Percentiles rank a stretch among this genome's conserved stretches.
Evolutionary conservation across 805 yeast species (phyloP).

Genomic region (Scheffersomyces coipomensis): DNA sequence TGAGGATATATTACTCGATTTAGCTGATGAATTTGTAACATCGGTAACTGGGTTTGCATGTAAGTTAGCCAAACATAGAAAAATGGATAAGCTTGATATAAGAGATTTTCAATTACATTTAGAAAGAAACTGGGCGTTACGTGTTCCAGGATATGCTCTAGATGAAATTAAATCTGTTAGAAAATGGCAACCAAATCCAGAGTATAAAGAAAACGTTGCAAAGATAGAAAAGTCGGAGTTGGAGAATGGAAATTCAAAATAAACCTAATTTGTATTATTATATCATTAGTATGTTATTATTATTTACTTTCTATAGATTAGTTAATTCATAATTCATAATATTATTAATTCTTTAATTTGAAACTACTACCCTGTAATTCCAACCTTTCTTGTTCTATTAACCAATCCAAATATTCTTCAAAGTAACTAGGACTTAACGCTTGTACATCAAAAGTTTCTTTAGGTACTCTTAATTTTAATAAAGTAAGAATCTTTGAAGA

Average conservation of each 20-base stretch:
- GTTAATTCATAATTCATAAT: neutral
- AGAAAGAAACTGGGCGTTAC: conserved; percentile 91
- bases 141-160: conserved; percentile 88
- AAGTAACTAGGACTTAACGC: conserved; percentile 39
- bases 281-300: neutral
- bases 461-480: conserved; percentile 54
- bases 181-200: conserved; percentile 64
- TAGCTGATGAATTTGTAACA: conserved; percentile 93
- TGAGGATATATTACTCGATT: conserved; percentile 83
- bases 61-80: conserved; percentile 90
- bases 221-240: conserved; percentile 4
- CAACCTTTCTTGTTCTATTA: conserved; percentile 45
- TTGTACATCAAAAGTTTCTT: conserved; percentile 37
- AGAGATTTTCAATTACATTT: conserved; percentile 88
- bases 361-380: conserved; percentile 31
- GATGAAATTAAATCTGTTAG: conserved; percentile 84
- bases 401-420: conserved; percentile 36
- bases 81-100: conserved; percentile 80
- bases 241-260: neutral
- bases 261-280: neutral
- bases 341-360: conserved; percentile 17
- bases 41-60: conserved; percentile 92
- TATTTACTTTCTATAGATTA: too few species aligned
- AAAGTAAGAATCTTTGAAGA: conserved; percentile 51
- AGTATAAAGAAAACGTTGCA: conserved; percentile 59